Base-by-base conservation (phyloP, 176 grass and related monocot species). In the Oryza meyeriana region DNA sequence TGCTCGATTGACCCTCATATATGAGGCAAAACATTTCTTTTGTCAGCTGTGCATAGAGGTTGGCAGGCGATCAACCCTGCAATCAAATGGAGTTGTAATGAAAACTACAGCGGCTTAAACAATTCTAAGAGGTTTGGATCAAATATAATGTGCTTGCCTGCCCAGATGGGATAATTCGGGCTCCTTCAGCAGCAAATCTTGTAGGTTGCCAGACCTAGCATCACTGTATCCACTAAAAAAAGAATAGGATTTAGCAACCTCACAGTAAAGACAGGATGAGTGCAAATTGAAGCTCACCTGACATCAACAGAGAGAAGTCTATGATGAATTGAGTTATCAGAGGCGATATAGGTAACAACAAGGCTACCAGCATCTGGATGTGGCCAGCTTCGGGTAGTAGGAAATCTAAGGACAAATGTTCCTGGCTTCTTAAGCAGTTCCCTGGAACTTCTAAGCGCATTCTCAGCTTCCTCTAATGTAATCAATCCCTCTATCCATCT, bases 361-460 rank as follows among this genome's bases (percentile, higher is more conserved):
- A 95, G 71, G 90, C 64, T 91, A 67, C 95, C 95, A 29, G 92
- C 90, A 88, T 98, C 95, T 38, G 95, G 95, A 77, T 98, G 95
- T 6, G 95, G 95, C 92, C 95, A 98, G 72, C 90, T 95, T 86
- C 92, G 80, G 40, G 90, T 88, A 32, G 78, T 91, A 80, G 95
- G 95, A 73, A 98, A 98, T 73, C 95, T 89, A 48, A 95, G 84
- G 66, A 98, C 80, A 87, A 98, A 98, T 36, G 85, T 98, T 55
- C 95, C 92, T 28, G 82, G 64, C 30, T 75, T 79, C 66, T 76
- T 77, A 22, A 83, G 72, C 10, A 62, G 28, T 71, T 64, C 87
- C 65, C 42, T 83, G 41, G 92, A 89, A 72, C 58, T 76, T 88
- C 70, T 86, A 62, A 95, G 79, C 6, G 90, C 88, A 79, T 81